Percentiles rank a stretch among this genome's conserved stretches.
phyloP scores from a whole-genome alignment of 2,329 filamentous ascomycete species.

The Ascochyta clinopodiicola region DNA sequence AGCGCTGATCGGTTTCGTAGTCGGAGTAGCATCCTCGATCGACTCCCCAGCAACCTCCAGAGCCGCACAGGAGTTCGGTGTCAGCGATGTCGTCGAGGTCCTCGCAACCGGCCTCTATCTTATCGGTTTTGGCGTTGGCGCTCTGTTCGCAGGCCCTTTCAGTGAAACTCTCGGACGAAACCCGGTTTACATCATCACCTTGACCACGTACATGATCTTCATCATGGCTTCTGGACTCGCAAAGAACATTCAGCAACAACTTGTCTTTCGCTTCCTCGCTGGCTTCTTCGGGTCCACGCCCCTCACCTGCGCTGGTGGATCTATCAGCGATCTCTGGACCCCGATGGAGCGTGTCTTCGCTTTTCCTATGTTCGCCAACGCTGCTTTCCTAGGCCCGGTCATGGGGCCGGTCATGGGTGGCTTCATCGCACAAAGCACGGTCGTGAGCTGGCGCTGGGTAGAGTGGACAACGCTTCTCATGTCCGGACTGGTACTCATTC shows the following conservation, averaged over 20 bases:
- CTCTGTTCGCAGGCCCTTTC: slow-evolving; percentile 52
- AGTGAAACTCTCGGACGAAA: slow-evolving; percentile 54
- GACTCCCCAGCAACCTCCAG: slow-evolving; percentile 58
- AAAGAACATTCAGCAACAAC: slow-evolving; percentile 56
- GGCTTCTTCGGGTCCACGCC: slow-evolving; percentile 55
- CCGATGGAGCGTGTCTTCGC: slow-evolving; percentile 32
- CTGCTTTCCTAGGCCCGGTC: slow-evolving; percentile 25
- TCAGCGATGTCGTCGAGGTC: slow-evolving; percentile 52
- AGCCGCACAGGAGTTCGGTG: slow-evolving; percentile 57
- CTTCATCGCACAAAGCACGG: slow-evolving; percentile 28
- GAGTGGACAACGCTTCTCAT: slow-evolving; percentile 38
- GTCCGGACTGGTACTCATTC: slow-evolving; percentile 20
- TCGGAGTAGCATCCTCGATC: slow-evolving; percentile 60
- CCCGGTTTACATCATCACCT: slow-evolving; percentile 47
- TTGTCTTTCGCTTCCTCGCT: slow-evolving; percentile 58
- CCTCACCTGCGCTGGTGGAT: slow-evolving; percentile 29
- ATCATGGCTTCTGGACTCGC: slow-evolving; percentile 42
- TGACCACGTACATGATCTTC: slow-evolving; percentile 40
- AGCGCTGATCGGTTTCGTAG: slow-evolving; percentile 55
- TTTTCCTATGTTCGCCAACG: slow-evolving; percentile 34
- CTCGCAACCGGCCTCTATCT: slow-evolving; percentile 58
- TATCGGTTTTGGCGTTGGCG: slow-evolving; percentile 56
- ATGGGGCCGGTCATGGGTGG: slow-evolving; percentile 55
- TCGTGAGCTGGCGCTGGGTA: slow-evolving; percentile 34
- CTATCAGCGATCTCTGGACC: slow-evolving; percentile 29